Evolutionary conservation across 2,329 filamentous ascomycete species (phyloP).

Genomic region (Clathrospora elynae): DNA sequence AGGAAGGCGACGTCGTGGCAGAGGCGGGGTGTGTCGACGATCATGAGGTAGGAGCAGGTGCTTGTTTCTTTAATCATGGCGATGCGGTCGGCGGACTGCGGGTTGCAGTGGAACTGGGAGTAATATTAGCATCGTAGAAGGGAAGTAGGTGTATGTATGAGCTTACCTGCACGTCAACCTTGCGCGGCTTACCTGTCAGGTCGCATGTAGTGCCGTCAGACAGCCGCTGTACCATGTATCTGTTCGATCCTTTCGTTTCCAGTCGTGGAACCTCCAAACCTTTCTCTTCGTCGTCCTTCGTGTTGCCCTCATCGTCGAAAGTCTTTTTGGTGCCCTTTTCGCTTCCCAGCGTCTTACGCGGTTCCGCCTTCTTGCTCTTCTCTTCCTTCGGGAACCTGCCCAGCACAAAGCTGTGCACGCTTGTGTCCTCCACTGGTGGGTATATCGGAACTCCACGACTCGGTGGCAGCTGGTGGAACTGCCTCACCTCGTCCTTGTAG

Average conservation of each 20-base stretch:
- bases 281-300: constrained; percentile 29
- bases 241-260: constrained; percentile 80
- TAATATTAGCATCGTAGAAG: constrained; percentile 17
- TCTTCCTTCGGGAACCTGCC: constrained; percentile 60
- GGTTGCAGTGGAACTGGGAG: constrained; percentile 72
- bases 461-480: constrained; percentile 83
- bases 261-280: constrained; percentile 62
- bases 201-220: constrained; percentile 83
- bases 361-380: constrained; percentile 28
- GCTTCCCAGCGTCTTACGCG: constrained; percentile 38
- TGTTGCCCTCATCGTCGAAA: constrained; percentile 38
- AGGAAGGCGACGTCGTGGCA: constrained; percentile 87
- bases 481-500: constrained; percentile 83
- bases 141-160: neutral
- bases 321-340: constrained; percentile 39
- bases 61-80: constrained; percentile 92
- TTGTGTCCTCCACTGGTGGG: constrained; percentile 77
- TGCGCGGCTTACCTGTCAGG: constrained; percentile 78
- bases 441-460: constrained; percentile 68
- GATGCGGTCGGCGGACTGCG: constrained; percentile 75
- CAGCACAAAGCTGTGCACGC: constrained; percentile 76
- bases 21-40: constrained; percentile 84
- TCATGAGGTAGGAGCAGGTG: constrained; percentile 91
- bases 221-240: constrained; percentile 83
- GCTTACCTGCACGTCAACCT: constrained; percentile 75